Percentiles rank a stretch among this genome's conserved stretches.
These are phyloP conservation scores for Russula earlei DNA, from an alignment of 768 basidiomycete species.

Conservation along the genomic window DNA sequence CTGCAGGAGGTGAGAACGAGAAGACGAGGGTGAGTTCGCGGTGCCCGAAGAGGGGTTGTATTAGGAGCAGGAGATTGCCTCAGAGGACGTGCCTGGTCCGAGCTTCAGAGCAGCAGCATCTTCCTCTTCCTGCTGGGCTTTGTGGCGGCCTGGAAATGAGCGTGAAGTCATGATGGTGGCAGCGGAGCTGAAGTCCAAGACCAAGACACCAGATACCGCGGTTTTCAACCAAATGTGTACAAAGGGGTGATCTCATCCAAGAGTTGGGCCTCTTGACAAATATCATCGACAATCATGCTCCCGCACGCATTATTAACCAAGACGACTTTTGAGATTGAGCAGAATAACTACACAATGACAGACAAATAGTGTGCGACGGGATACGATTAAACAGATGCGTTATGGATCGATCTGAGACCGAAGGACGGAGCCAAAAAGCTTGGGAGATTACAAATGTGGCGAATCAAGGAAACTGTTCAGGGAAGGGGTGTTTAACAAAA, in stretches of 20 bases:
- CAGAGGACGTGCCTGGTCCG: constrained; percentile 49
- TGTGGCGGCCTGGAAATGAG: constrained; percentile 48
- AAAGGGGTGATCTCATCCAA: too few species aligned
- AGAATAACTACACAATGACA: constrained; percentile 67
- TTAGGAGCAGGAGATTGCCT: too few species aligned
- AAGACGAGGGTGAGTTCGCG: too few species aligned
- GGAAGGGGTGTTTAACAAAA: constrained; percentile 22
- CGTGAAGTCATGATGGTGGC: constrained; percentile 44
- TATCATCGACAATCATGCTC: neutral
- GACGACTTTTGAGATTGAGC: constrained; percentile 24
- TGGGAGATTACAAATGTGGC: constrained; percentile 25
- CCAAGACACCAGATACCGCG: too few species aligned
- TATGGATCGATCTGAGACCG: constrained; percentile 24
- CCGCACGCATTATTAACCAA: constrained; percentile 5
- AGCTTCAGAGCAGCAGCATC: constrained; percentile 81
- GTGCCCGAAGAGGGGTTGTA: too few species aligned
- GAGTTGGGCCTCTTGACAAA: too few species aligned
- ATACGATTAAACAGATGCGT: constrained; percentile 57
- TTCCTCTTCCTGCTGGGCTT: constrained; percentile 65
- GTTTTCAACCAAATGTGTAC: neutral
- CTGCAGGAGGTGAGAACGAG: too few species aligned
- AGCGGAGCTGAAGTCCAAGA: neutral
- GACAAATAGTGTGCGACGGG: constrained; percentile 51
- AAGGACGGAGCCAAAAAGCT: constrained; percentile 22
- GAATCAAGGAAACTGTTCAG: constrained; percentile 26